Evolutionary conservation across 441 rosid species (phyloP).

Genomic region (Gossypium aridum): DNA sequence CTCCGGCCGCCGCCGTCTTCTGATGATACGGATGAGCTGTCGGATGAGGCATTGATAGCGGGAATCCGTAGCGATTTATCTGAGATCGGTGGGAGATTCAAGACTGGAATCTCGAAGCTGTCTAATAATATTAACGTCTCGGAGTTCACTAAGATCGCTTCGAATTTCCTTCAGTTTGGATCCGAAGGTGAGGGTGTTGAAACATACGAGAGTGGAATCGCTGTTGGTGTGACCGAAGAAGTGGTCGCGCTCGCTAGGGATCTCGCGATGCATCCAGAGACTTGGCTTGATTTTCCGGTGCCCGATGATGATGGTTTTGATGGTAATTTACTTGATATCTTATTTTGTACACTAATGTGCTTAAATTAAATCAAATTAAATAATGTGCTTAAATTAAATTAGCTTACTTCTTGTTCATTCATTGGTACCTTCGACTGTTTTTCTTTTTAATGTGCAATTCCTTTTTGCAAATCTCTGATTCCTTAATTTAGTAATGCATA

Average conservation of each 20-base stretch:
- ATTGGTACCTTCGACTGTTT: not conserved
- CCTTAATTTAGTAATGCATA: not conserved
- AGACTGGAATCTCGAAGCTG: conserved; percentile 69
- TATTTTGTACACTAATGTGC: not conserved
- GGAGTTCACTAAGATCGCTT: conserved; percentile 81
- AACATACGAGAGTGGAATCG: conserved; percentile 30
- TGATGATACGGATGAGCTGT: conserved; percentile 25
- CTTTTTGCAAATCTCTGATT: not conserved
- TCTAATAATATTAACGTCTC: conserved; percentile 66
- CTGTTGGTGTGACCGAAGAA: conserved; percentile 77
- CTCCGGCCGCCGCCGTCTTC: not conserved
- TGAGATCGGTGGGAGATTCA: conserved; percentile 82
- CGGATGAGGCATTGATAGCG: conserved; percentile 39
- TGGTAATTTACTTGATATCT: conserved; percentile 33
- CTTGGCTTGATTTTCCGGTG: conserved; percentile 89
- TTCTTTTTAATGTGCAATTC: not conserved
- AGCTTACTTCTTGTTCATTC: not conserved
- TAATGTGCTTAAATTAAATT: not conserved
- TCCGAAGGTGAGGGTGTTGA: conserved; percentile 37
- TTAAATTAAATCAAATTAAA: not conserved
- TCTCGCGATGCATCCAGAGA: conserved; percentile 79
- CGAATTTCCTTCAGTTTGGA: conserved; percentile 66
- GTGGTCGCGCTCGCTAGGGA: conserved; percentile 67
- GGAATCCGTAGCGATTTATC: conserved; percentile 84
- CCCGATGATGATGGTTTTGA: conserved; percentile 56